Evolutionary conservation across 139 green algal genomes (phyloP), one percentile per base, ranked within the genome.

Genomic region (Coccomyxa sp.): DNA sequence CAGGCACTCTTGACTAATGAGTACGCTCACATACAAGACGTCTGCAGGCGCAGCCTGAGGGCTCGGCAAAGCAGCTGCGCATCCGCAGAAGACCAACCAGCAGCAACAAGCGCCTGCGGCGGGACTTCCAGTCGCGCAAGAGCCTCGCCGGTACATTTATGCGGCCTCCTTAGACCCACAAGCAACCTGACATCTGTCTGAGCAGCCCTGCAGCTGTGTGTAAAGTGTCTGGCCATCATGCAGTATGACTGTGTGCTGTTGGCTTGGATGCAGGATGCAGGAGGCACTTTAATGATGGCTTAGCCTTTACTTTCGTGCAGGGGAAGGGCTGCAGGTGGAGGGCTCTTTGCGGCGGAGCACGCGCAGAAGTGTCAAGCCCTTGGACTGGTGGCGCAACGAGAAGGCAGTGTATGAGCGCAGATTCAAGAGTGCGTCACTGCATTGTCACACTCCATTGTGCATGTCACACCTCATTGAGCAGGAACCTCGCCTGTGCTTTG

Each of bases 311-410:
- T n/a, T n/a, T 64, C 22, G 44, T 41, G 33, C 80, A 90, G 86
- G 79, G 18, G 58, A 69, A 12, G 86, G 86, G 24, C 55, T 87
- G 40, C 75, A 87, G 72, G 68, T 75, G 40, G 22, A 18, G 27
- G 55, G 69, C 40, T n/a, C 35, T 31, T 85, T 85, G 6, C 41
- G 73, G 36, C 83, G 82, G 31, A 90, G 85, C 79, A 84, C 82
- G 0, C 82, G 87, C 6, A 44, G 44, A 18, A 79, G 78, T 2
- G 69, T 82, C 16, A 69, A 75, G 0, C 87, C 87, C 7, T 39
- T 91, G 79, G 72, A 91, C 74, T 91, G 88, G 76, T 91, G 87
- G 87, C 84, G 87, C 10, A 88, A 86, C 34, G 87, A 91, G 82
- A 70, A 70, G 68, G 89, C 89, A 71, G 75, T 78, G 7, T 90